Base-by-base conservation (phyloP, 352 stramenopile genomes). In the Phytopythium sindhum region DNA sequence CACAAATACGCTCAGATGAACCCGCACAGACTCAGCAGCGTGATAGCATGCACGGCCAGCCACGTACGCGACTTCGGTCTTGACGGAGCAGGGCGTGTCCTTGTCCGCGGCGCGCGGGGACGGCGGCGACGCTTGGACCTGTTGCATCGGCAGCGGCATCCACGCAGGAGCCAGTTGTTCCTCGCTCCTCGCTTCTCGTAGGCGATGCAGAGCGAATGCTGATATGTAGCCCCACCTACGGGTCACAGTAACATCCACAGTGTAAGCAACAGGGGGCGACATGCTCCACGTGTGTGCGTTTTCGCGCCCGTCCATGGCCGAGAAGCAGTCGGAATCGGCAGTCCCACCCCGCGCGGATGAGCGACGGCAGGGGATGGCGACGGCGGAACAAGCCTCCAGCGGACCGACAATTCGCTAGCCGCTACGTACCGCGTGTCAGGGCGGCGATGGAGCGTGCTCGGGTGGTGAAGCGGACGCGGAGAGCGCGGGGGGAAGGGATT, bases 71-170 rank as follows among this genome's bases (percentile, higher is more conserved):
- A 35, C 50, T 19, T 64, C 31, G 1, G 50, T 57, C 33, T 28
- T 48, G 24, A 58, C 59, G 15, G 66, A 64, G 63, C 67, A 66
- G 28, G 63, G 51, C 51, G 51, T 44, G 11, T 24, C 24, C 33
- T 37, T 57, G 39, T 7, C 23, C 29, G 39, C 54, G 23, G 21
- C 47, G 29, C 51, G 51, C n/a, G 51, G 17, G 19, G 15, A 26
- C 26, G 26, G 51, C 19, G 51, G 33, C 33, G 51, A 57, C 29
- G 29, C 51, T 14, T 26, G 51, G 2, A 9, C 29, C 51, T 21
- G 7, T 29, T 42, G 29, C 51, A 37, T 57, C 21, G 51, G 51
- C 51, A 14, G 15, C 51, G 51, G 29, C 51, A 57, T 57, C 9
- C 51, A 44, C 51, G 12, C 47, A 35, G 14, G 45, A 15, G 47